These are phyloP conservation scores for Paramecium bursaria DNA, from an alignment of 73 alveolate genomes.

Conservation along the genomic window DNA sequence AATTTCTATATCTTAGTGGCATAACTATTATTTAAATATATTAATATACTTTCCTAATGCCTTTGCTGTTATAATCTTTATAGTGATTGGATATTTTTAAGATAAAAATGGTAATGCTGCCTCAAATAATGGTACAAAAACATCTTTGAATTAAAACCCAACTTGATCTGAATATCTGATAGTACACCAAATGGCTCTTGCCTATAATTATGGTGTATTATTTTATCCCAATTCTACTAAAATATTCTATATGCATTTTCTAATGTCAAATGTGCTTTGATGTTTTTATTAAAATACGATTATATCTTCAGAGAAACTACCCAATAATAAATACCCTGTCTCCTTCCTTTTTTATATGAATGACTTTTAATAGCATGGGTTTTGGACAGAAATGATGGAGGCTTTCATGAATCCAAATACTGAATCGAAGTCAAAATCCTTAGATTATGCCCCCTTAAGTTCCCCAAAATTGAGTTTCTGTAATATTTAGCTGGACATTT, in stretches of 20 bases:
- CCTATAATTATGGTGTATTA: constrained; percentile 37
- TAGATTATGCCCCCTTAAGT: constrained; percentile 45
- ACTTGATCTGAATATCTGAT: constrained; percentile 66
- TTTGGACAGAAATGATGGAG: constrained; percentile 25
- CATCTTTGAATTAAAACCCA: constrained; percentile 47
- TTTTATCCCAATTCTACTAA: constrained; percentile 47
- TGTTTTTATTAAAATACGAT: constrained; percentile 65
- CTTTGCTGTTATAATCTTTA: constrained; percentile 47
- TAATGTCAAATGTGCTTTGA: constrained; percentile 59
- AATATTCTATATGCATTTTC: constrained; percentile 56
- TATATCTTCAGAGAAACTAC: constrained; percentile 68
- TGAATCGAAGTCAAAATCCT: constrained; percentile 62
- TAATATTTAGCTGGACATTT: constrained; percentile 14
- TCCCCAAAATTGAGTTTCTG: constrained; percentile 34
- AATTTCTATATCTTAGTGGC: constrained; percentile 1
- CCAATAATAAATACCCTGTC: constrained; percentile 61
- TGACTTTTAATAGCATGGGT: constrained; percentile 27
- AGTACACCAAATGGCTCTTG: constrained; percentile 66
- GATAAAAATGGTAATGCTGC: constrained; percentile 25
- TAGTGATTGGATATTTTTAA: constrained; percentile 45
- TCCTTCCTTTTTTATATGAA: constrained; percentile 63
- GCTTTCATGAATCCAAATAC: constrained; percentile 63
- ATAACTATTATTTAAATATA: background rate
- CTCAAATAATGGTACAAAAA: constrained; percentile 67
- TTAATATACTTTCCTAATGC: constrained; percentile 65